Evolutionary conservation across 2,329 filamentous ascomycete species (phyloP), one percentile per base, ranked within the genome.

Genomic region (Sordariomycetes sp.): DNA sequence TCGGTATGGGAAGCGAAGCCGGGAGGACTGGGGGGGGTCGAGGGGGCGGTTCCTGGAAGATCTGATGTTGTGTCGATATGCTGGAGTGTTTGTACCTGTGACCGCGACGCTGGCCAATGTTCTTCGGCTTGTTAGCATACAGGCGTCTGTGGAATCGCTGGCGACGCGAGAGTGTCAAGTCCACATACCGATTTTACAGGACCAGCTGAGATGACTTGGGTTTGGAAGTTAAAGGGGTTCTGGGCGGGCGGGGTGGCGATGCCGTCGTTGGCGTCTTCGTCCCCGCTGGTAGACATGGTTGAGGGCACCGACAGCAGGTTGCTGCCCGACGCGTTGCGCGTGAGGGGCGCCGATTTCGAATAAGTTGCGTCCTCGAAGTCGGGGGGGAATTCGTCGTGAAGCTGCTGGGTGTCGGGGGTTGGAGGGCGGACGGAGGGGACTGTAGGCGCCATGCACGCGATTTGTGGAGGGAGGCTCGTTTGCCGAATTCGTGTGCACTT

Each of bases 41-140:
- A 5, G 77, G 82, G 1, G 87, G 80, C 6, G 92, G 92, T 55
- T 95, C 87, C 47, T 93, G 85, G 58, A 96, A 94, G 58, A 96
- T 93, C 58, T 95, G 88, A 55, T 96, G 88, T 48, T 80, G 76
- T 7, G 76, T 64, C 15, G 86, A 94, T 37, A 98, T 82, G 54
- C 86, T 94, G 55, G 85, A 93, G 64, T 96, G 90, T 55, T 95
- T 94, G 70, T 98, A 98, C 56, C 92, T 87, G 65, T 98, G 92
- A 42, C 92, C 92, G 40, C 90, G 82, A 44, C 92, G 79, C 58
- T 94, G 86, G 42, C 88, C 88, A 42, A 95, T 77, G 47, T 86
- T 90, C 81, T 93, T 56, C 34, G n/a, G 40, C 12, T 18, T 15
- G 12, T 20, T 14, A 24, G 19, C 20, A 17, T n/a, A 8, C 25